Percentiles rank a stretch among this genome's conserved stretches.
phyloP scores from a whole-genome alignment of 805 yeast species.

The Lachancea sp. region DNA sequence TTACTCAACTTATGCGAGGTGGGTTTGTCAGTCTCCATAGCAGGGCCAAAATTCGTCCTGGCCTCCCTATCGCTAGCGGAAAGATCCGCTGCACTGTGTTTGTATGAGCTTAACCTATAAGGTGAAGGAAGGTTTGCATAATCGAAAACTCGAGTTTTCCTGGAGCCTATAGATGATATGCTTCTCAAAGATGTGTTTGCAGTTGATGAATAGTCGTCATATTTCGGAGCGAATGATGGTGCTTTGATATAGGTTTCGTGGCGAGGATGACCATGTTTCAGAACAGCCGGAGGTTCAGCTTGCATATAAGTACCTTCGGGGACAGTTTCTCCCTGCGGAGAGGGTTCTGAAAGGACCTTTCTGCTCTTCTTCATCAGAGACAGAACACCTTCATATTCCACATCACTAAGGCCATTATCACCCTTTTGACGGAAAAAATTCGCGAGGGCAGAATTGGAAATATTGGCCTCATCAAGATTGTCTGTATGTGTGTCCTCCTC shows the following conservation, averaged over 20 bases:
- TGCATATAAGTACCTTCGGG: neutral
- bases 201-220: slow-evolving; percentile 20
- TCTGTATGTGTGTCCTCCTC: slow-evolving; percentile 6
- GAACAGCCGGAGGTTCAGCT: slow-evolving; percentile 9
- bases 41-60: neutral
- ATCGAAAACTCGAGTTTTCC: slow-evolving; percentile 33
- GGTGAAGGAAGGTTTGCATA: slow-evolving; percentile 37
- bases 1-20: slow-evolving; percentile 35
- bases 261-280: slow-evolving; percentile 6
- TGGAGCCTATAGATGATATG: slow-evolving; percentile 18
- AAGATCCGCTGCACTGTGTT: slow-evolving; percentile 21
- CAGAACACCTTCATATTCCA: slow-evolving; percentile 78
- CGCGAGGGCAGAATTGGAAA: slow-evolving; percentile 48
- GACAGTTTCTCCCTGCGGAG: slow-evolving; percentile 2
- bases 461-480: slow-evolving; percentile 17
- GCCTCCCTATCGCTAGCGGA: slow-evolving; percentile 1
- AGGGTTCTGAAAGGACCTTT: slow-evolving; percentile 8
- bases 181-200: slow-evolving; percentile 17
- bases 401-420: slow-evolving; percentile 60
- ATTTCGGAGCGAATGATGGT: slow-evolving; percentile 35
- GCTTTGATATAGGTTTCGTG: slow-evolving; percentile 19
- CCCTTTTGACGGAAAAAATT: slow-evolving; percentile 71
- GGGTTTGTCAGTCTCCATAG: slow-evolving; percentile 4
- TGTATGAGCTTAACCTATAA: slow-evolving; percentile 32
- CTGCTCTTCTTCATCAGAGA: slow-evolving; percentile 42